A percentile compares a stretch with the other conserved stretches of the same genome.
Conservation (phyloP, 257 asterid species). For the Solanum tarijense region DNA sequence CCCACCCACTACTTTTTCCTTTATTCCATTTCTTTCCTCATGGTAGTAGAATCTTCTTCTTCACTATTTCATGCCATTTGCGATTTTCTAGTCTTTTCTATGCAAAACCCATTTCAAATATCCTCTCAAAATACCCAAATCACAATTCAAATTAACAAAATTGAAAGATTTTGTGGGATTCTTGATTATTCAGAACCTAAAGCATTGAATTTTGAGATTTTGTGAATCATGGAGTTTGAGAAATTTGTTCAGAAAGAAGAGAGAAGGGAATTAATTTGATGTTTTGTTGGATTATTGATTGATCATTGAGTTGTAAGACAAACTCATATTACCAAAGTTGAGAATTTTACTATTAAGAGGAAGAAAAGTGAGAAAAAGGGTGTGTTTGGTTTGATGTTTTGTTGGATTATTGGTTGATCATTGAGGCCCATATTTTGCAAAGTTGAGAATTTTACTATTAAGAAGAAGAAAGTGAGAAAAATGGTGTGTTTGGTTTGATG, state of each 20-base stretch:
- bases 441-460: neutral
- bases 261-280: neutral
- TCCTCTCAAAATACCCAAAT: neutral
- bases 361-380: neutral
- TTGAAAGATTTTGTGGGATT: neutral
- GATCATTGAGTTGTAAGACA: neutral
- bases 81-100: slow-evolving; percentile 4
- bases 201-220: neutral
- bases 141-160: neutral
- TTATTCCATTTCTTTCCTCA: neutral
- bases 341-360: neutral
- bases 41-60: slow-evolving; percentile 16
- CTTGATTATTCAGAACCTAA: neutral
- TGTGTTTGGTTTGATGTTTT: neutral
- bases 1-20: neutral
- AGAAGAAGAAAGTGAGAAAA: neutral
- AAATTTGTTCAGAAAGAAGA: neutral
- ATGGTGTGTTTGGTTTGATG: neutral
- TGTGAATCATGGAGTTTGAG: neutral
- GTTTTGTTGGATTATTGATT: neutral
- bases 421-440: neutral
- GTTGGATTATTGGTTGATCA: neutral
- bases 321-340: neutral
- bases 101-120: neutral
- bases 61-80: slow-evolving; percentile 19